Conservation (phyloP, 306 rosid species). For the Cotoneaster glaucophyllus region DNA sequence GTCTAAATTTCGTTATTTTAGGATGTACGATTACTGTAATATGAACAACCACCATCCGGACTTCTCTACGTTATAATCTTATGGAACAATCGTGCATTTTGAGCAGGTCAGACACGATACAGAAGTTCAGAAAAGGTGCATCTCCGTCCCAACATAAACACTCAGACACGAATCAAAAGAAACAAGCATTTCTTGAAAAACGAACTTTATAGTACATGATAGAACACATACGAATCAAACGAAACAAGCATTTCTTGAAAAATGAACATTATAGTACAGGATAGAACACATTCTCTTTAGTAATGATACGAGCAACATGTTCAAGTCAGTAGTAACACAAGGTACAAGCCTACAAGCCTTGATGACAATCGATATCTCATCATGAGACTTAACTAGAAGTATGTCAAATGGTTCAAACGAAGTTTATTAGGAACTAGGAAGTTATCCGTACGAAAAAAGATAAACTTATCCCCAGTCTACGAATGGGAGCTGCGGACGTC, state of each 20-base stretch:
- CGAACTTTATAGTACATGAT: not conserved
- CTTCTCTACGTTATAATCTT: not conserved
- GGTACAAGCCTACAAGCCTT: not conserved
- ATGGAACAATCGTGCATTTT: too few relatives aligned
- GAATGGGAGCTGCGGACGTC: constrained; percentile 44
- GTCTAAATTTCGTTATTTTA: not conserved
- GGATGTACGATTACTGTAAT: not conserved
- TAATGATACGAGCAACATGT: not conserved
- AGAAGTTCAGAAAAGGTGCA: not conserved
- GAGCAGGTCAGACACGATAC: not conserved
- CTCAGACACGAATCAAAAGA: not conserved
- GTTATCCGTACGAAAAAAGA: too few relatives aligned
- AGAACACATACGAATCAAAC: not conserved
- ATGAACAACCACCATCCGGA: too few relatives aligned
- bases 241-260: not conserved
- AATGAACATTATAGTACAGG: not conserved
- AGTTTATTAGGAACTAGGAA: too few relatives aligned
- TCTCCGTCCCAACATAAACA: not conserved
- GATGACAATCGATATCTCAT: not conserved
- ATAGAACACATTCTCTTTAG: not conserved
- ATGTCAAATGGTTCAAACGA: not conserved
- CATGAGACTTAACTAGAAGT: not conserved
- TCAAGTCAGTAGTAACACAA: not conserved
- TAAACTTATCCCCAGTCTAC: constrained; percentile 54
- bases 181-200: not conserved